Percentiles rank a stretch among this genome's conserved stretches.
These are phyloP conservation scores for Aureobasidium leucospermi DNA, from an alignment of 2,329 filamentous ascomycete genomes.

Conservation along the genomic window DNA sequence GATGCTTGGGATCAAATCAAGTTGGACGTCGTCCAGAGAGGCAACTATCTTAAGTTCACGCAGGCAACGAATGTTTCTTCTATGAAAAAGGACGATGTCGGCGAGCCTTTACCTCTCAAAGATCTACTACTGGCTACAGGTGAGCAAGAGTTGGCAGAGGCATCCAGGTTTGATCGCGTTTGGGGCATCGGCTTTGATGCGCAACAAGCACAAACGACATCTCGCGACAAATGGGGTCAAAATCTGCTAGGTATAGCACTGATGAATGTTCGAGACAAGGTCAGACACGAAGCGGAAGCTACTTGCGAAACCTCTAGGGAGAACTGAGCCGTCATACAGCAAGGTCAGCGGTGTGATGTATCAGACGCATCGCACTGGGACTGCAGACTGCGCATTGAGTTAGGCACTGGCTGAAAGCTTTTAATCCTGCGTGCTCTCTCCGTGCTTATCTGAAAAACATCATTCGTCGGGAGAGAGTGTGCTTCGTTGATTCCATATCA, in stretches of 20 bases:
- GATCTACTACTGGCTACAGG: constrained; percentile 50
- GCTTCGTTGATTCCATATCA: too few relatives aligned
- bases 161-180: constrained; percentile 49
- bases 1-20: constrained; percentile 47
- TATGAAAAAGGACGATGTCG: neutral
- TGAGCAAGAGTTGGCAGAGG: constrained; percentile 54
- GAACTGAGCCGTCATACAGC: neutral
- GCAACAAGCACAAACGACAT: constrained; percentile 38
- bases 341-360: too few relatives aligned
- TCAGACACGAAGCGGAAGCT: constrained; percentile 37
- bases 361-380: too few relatives aligned
- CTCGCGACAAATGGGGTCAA: constrained; percentile 50
- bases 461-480: too few relatives aligned
- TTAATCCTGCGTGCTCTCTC: too few relatives aligned
- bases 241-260: constrained; percentile 59
- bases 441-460: too few relatives aligned
- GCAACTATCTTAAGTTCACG: constrained; percentile 54
- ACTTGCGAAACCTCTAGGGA: neutral
- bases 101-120: constrained; percentile 27
- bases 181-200: constrained; percentile 60
- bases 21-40: constrained; percentile 49
- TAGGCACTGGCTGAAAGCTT: too few relatives aligned
- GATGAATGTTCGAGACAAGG: constrained; percentile 48
- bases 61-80: constrained; percentile 27
- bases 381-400: too few relatives aligned